Percentiles rank a stretch among this genome's conserved stretches.
phyloP scores from a whole-genome alignment of 1,284 basidiomycete species.

The Ceratobasidium sp. region DNA sequence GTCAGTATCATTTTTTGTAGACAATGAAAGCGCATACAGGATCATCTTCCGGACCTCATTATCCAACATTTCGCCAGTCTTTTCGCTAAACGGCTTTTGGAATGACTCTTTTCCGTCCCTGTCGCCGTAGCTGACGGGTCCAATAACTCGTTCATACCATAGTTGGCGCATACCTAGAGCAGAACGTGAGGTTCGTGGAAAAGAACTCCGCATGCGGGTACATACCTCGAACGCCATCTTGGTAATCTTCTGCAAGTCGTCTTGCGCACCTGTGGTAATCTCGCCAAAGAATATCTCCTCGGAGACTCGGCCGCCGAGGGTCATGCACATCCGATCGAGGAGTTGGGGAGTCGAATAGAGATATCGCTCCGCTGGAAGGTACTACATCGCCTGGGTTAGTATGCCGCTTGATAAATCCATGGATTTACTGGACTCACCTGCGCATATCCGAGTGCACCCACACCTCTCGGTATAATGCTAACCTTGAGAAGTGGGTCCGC shows the following conservation, averaged over 20 bases:
- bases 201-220: slow-evolving; percentile 39
- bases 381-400: slow-evolving; percentile 56
- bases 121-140: slow-evolving; percentile 94
- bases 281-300: slow-evolving; percentile 99
- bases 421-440: slow-evolving; percentile 62
- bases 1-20: slow-evolving; percentile 10
- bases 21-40: slow-evolving; percentile 55
- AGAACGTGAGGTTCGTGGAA: neutral
- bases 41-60: slow-evolving; percentile 95
- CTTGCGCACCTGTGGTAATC: slow-evolving; percentile 97
- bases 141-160: slow-evolving; percentile 97
- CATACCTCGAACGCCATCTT: slow-evolving; percentile 94
- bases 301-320: slow-evolving; percentile 95
- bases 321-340: slow-evolving; percentile 97
- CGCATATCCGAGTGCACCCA: slow-evolving; percentile 96
- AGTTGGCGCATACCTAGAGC: slow-evolving; percentile 70
- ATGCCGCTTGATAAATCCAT: neutral
- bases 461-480: slow-evolving; percentile 96
- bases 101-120: slow-evolving; percentile 85
- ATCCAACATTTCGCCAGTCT: slow-evolving; percentile 94
- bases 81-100: slow-evolving; percentile 98
- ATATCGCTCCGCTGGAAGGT: slow-evolving; percentile 95
- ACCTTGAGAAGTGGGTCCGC: slow-evolving; percentile 98
- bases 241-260: slow-evolving; percentile 97
- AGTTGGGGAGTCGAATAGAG: slow-evolving; percentile 95